A percentile compares a stretch with the other conserved stretches of the same genome.
phyloP scores from a whole-genome alignment of 2,329 filamentous ascomycete species.

The Phaeosphaeria sp. region DNA sequence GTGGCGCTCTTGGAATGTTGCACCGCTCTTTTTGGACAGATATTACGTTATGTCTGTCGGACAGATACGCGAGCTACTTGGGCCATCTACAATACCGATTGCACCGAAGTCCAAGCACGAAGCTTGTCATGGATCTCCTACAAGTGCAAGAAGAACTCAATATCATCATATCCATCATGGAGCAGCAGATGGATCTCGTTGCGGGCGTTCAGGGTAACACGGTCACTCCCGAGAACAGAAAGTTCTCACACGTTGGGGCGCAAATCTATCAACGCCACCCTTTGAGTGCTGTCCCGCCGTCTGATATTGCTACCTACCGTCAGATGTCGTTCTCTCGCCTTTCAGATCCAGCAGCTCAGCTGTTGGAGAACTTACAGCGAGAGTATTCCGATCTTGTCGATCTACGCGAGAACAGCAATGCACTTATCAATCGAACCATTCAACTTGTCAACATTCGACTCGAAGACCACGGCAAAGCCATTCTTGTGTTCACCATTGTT shows the following conservation, averaged over 20 bases:
- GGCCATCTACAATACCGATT: conserved; percentile 53
- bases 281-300: conserved; percentile 21
- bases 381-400: conserved; percentile 51
- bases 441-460: conserved; percentile 55
- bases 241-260: conserved; percentile 12
- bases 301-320: conserved; percentile 44
- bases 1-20: conserved; percentile 52
- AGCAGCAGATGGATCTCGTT: conserved; percentile 51
- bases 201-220: conserved; percentile 32
- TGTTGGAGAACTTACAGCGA: conserved; percentile 50
- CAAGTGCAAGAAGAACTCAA: conserved; percentile 54
- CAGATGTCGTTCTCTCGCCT: conserved; percentile 47
- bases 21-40: conserved; percentile 54
- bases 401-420: conserved; percentile 52
- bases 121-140: conserved; percentile 53
- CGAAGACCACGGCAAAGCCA: conserved; percentile 54
- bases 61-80: conserved; percentile 52
- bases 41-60: conserved; percentile 49
- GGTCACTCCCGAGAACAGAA: conserved; percentile 8
- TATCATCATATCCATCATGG: conserved; percentile 53
- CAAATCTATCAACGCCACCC: conserved; percentile 16
- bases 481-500: conserved; percentile 53
- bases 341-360: conserved; percentile 46
- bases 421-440: conserved; percentile 52
- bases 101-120: conserved; percentile 50